phyloP scores from a whole-genome alignment of 108 stramenopile species.

The Stephanodiscus triporus region DNA sequence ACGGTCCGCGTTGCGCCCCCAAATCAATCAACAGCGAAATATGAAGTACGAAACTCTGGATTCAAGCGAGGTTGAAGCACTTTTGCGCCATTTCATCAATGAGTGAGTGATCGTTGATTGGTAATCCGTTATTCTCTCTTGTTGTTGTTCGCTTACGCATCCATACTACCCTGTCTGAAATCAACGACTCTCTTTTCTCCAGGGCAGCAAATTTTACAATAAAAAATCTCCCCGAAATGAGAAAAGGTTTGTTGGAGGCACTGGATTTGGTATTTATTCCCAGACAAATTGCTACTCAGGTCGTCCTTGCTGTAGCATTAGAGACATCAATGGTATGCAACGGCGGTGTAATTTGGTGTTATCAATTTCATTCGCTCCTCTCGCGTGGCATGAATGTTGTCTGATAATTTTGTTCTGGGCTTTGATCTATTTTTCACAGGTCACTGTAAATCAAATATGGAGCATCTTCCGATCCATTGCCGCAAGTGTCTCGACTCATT shows the following conservation, averaged over 20 bases:
- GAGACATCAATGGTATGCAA: slow-evolving; percentile 73
- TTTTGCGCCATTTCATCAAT: slow-evolving; percentile 33
- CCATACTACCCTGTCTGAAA: background rate
- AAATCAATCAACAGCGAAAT: background rate
- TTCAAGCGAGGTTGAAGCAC: slow-evolving; percentile 38
- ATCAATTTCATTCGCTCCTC: background rate
- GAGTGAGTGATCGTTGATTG: slow-evolving; percentile 24
- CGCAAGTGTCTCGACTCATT: slow-evolving; percentile 70
- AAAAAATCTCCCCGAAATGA: slow-evolving; percentile 51
- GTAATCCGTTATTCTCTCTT: background rate
- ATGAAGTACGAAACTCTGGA: slow-evolving; percentile 28
- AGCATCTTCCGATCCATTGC: slow-evolving; percentile 55
- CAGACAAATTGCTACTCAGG: slow-evolving; percentile 65
- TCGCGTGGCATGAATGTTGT: too few relatives aligned
- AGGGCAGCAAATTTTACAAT: slow-evolving; percentile 38
- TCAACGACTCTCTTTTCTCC: background rate
- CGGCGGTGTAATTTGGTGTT: background rate
- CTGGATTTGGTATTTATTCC: slow-evolving; percentile 80
- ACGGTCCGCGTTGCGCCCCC: too few relatives aligned
- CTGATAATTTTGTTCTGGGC: background rate
- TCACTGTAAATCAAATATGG: slow-evolving; percentile 68
- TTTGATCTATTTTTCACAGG: slow-evolving; percentile 4
- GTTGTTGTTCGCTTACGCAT: background rate
- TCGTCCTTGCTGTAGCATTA: slow-evolving; percentile 69
- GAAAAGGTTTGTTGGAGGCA: slow-evolving; percentile 58